These are phyloP conservation scores for Athelia sp. DNA, from an alignment of 1,284 basidiomycete species.

Conservation along the genomic window DNA sequence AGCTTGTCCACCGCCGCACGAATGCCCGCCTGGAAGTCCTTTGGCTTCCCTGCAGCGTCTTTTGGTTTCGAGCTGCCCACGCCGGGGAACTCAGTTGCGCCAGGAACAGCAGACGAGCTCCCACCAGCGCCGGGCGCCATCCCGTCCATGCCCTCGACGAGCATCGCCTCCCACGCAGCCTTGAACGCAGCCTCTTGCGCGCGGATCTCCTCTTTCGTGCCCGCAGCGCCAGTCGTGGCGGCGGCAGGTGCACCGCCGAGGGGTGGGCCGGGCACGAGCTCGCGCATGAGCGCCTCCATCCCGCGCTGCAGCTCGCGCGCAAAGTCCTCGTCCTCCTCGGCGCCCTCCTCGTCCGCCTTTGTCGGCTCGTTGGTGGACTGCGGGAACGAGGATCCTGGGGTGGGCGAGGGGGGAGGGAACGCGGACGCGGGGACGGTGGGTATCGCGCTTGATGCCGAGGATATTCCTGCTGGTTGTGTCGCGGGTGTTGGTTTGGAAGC, in stretches of 20 bases:
- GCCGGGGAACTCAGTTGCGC: constrained; percentile 30
- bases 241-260: constrained; percentile 23
- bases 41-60: constrained; percentile 1
- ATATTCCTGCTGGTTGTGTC: constrained; percentile 16
- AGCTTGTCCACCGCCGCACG: constrained; percentile 8
- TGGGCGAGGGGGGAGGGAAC: constrained; percentile 24
- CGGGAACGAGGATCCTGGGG: constrained; percentile 25
- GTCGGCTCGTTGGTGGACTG: constrained; percentile 6
- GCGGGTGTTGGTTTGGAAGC: constrained; percentile 16
- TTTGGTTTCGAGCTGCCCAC: constrained; percentile 21
- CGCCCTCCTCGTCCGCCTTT: neutral
- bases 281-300: constrained; percentile 84
- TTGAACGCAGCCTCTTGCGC: constrained; percentile 44
- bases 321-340: constrained; percentile 24
- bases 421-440: constrained; percentile 23
- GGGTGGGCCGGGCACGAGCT: constrained; percentile 28
- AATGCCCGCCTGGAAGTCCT: constrained; percentile 23
- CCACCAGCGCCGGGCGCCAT: no score
- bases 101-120: no score
- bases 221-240: constrained; percentile 9
- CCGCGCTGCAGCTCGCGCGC: constrained; percentile 30
- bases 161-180: constrained; percentile 73
- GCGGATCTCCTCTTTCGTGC: constrained; percentile 27
- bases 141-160: constrained; percentile 65
- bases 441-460: constrained; percentile 18